Evolutionary conservation across 225 moss, liverwort and hornwort genomes (phyloP), one percentile per base, ranked within the genome.

Genomic region (Anthoceros angustus): DNA sequence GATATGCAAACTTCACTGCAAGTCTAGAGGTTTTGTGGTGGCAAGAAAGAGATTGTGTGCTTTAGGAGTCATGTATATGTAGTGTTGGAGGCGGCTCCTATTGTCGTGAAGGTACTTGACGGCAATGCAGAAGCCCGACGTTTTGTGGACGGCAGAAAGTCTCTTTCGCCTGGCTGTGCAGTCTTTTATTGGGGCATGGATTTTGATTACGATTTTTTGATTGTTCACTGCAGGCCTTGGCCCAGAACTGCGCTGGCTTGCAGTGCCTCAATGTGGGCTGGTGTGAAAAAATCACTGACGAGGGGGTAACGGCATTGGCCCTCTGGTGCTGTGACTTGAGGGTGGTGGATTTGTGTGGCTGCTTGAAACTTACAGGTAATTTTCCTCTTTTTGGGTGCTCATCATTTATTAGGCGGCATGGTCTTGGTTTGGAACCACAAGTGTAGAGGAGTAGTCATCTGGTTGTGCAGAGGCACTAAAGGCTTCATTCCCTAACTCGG

Each of bases 261-360:
- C 98, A 89, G 66, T 86, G 78, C 61, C 71, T 98, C 32, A 98
- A 98, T 60, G 78, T 92, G 23, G 98, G 98, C 42, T 98, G 98
- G 98, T 98, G 98, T 71, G 87, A 86, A 69, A 79, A 75, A 65
- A 86, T 98, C 25, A 98, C 92, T 66, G 98, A 98, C 18, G 69
- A 62, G 63, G 98, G 98, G 49, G 92, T 98, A 9, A 84, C 81
- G 15, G 84, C 87, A 42, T 72, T 98, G 68, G 98, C 92, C 10
- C 70, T 69, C 62, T 88, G 98, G 45, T 98, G 98, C 74, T 82
- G 85, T 0, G 89, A 92, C 63, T 77, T 98, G 69, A 82, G 87
- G 41, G 82, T 92, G 25, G 67, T 98, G 5, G 98, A 98, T 74
- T 86, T 98, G 73, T 98, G 98, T 68, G 98, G 86, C 64, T 98